Conservation (phyloP, 768 basidiomycete species). For the Macrocybe gigantea region DNA sequence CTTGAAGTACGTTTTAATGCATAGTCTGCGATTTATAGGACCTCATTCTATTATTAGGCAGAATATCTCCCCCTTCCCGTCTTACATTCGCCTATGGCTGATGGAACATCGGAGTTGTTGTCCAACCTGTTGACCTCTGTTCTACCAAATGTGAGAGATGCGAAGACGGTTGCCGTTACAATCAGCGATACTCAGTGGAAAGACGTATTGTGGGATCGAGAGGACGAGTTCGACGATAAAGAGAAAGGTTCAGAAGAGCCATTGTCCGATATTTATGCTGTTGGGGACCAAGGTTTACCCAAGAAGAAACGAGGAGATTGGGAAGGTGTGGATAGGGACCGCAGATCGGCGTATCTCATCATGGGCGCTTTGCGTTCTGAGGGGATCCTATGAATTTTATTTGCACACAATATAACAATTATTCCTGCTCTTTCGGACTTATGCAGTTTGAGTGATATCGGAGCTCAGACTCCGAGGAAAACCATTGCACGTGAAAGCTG, state of each 20-base stretch:
- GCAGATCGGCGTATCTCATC: slow-evolving; percentile 73
- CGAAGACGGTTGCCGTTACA: slow-evolving; percentile 72
- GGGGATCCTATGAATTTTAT: slow-evolving; percentile 41
- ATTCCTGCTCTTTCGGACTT: neutral
- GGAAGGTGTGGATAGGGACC: slow-evolving; percentile 73
- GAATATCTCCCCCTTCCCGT: slow-evolving; percentile 78
- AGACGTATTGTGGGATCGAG: slow-evolving; percentile 72
- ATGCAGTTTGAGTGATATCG: neutral
- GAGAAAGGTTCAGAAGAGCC: slow-evolving; percentile 12
- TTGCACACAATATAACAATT: slow-evolving; percentile 1
- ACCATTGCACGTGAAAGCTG: neutral
- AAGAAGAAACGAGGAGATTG: slow-evolving; percentile 57
- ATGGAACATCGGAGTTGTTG: slow-evolving; percentile 67
- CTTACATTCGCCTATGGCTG: slow-evolving; percentile 55
- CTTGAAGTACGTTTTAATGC: slow-evolving; percentile 50
- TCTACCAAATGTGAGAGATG: slow-evolving; percentile 66
- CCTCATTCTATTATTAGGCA: slow-evolving; percentile 38
- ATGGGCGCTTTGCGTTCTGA: slow-evolving; percentile 72
- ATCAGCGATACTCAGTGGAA: slow-evolving; percentile 78
- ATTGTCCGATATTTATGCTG: slow-evolving; percentile 49
- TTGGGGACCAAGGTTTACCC: slow-evolving; percentile 50
- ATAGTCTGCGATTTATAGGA: slow-evolving; percentile 1
- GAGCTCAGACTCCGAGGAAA: neutral
- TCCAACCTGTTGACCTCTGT: slow-evolving; percentile 72
- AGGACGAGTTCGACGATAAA: slow-evolving; percentile 45